phyloP scores from a whole-genome alignment of 2,329 filamentous ascomycete species.

The Talaromyces sp. region DNA sequence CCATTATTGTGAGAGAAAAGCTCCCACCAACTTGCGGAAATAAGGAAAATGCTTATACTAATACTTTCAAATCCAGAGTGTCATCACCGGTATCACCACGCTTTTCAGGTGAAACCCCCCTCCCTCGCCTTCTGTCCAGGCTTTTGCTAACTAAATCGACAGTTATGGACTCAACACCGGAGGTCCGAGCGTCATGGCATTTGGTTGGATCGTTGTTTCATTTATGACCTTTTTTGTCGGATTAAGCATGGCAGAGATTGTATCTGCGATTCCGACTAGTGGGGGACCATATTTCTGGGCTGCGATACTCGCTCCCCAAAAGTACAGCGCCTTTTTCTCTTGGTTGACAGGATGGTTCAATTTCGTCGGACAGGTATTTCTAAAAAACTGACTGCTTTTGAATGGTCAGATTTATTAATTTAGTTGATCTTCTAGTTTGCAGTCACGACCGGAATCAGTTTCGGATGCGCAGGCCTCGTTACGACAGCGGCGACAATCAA shows the following conservation, averaged over 20 bases:
- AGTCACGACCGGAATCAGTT: constrained; percentile 16
- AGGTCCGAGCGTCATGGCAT: constrained; percentile 11
- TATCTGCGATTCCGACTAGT: constrained; percentile 13
- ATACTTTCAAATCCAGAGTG: neutral
- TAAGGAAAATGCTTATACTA: neutral
- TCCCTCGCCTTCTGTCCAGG: neutral
- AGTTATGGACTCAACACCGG: constrained; percentile 14
- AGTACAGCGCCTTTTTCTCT: constrained; percentile 8
- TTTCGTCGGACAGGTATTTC: constrained; percentile 12
- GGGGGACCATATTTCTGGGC: constrained; percentile 16
- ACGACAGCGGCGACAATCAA: constrained; percentile 13
- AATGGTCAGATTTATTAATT: neutral
- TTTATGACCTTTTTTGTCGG: constrained; percentile 15
- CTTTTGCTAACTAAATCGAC: neutral
- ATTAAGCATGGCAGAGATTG: constrained; percentile 15
- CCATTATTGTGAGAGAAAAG: constrained; percentile 6
- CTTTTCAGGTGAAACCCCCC: neutral
- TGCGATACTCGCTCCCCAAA: constrained; percentile 9
- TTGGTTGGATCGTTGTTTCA: constrained; percentile 12
- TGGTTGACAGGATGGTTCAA: constrained; percentile 16
- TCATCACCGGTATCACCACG: neutral
- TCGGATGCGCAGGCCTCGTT: constrained; percentile 11
- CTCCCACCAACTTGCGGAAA: neutral
- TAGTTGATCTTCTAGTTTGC: constrained; percentile 5
- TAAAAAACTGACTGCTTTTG: neutral